Evolutionary conservation across 805 yeast species (phyloP), one percentile per base, ranked within the genome.

Genomic region (Saturnispora kantuleensis): DNA sequence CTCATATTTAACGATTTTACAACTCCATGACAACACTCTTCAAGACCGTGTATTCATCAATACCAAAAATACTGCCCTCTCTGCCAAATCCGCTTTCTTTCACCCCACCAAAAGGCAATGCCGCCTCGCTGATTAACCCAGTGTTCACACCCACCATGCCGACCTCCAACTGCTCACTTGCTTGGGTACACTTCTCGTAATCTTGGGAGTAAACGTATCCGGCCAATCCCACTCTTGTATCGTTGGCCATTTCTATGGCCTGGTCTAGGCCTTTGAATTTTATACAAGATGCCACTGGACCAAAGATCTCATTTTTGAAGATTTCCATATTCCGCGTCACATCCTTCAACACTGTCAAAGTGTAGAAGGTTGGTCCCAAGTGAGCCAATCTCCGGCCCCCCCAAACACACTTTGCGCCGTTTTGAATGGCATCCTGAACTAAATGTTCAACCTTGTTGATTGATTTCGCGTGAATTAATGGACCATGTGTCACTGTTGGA

Each of bases 121-220:
- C 70, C 15, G 83, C 73, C 50, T 69, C 90, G 13, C 85, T 76
- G 45, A 85, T 74, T 10, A 74, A 65, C 26, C 93, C 93, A 10
- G 87, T 76, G 63, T 85, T 85, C 46, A 77, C 79, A 35, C 93
- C 93, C 43, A 85, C 73, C 94, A 85, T 85, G 39, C 94, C 95
- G 28, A 72, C 77, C 51, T 85, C 77, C 42, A 85, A 67, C 21
- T 69, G 76, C 62, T 82, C 88, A 30, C 84, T 79, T 8, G 81
- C 76, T 45, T 72, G 67, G 62, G 79, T 70, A 8, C 80, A 67
- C 39, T 79, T 70, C 40, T 67, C 58, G 45, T 77, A 59, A 59
- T 81, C 73, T 43, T 67, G 59, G 16, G 88, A 72, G 66, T 60
- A 84, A 61, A 85, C 74, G 59, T 85, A 85, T 12, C 85, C 85